Evolutionary conservation across 2,329 filamentous ascomycete genomes (phyloP).

Genomic region (Calonectria pteridis): DNA sequence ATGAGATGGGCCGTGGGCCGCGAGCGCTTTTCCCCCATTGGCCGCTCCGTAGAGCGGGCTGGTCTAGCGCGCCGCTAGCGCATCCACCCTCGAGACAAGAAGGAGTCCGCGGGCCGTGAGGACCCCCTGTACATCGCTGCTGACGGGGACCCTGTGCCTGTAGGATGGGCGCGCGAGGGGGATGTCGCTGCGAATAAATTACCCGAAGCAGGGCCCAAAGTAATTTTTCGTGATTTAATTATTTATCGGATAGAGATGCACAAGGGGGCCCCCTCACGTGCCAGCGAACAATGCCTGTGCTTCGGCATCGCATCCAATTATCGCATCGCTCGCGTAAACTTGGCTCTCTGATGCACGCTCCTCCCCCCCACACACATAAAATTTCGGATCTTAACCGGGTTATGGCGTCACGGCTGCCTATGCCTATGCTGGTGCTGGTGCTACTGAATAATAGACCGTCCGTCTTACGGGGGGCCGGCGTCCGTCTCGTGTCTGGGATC

Average conservation of each 20-base stretch:
- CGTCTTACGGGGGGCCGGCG: not conserved
- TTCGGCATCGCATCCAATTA: not conserved
- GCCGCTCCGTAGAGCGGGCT: not conserved
- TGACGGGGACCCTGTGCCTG: not conserved
- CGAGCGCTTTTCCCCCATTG: not conserved
- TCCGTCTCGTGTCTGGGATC: not conserved
- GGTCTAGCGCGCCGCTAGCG: not conserved
- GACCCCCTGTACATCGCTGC: not conserved
- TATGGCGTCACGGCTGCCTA: not conserved
- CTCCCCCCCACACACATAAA: not conserved
- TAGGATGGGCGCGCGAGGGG: not conserved
- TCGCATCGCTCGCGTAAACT: not conserved
- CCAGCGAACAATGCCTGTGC: not conserved
- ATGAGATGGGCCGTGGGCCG: not conserved
- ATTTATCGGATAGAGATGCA: not conserved
- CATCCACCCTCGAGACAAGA: not conserved
- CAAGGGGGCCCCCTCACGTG: not conserved
- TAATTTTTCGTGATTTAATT: not conserved
- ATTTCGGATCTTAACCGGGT: not conserved
- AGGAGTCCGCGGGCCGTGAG: not conserved
- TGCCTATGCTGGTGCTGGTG: accelerated
- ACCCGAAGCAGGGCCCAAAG: not conserved
- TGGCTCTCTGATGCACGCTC: not conserved
- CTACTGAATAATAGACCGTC: not conserved
- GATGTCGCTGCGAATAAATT: not conserved